phyloP scores from a whole-genome alignment of 768 basidiomycete genomes.

The Termitomyces sp. region DNA sequence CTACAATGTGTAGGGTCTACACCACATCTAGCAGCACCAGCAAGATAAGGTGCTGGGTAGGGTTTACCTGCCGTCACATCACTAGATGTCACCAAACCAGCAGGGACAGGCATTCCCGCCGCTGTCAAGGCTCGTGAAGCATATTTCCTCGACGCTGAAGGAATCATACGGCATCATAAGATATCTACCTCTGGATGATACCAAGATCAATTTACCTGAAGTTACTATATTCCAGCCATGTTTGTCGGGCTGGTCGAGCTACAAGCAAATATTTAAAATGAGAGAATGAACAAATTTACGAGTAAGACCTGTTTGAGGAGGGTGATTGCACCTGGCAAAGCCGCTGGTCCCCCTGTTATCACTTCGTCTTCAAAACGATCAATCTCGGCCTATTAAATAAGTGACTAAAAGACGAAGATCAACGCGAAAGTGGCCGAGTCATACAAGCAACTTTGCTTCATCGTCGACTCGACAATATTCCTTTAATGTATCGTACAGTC shows the following conservation, averaged over 20 bases:
- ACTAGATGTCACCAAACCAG: slow-evolving; percentile 68
- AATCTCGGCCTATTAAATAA: slow-evolving; percentile 49
- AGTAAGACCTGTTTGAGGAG: slow-evolving; percentile 49
- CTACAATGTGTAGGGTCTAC: slow-evolving; percentile 54
- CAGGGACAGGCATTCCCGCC: slow-evolving; percentile 56
- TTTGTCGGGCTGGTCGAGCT: slow-evolving; percentile 27
- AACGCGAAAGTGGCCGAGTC: slow-evolving; percentile 10
- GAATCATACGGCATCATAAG: slow-evolving; percentile 1
- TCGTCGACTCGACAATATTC: slow-evolving; percentile 63
- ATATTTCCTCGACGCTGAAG: slow-evolving; percentile 67
- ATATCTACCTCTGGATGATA: not conserved
- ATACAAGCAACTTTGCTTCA: slow-evolving; percentile 50
- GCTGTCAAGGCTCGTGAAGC: slow-evolving; percentile 61
- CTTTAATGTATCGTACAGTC: slow-evolving; percentile 69
- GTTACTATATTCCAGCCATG: slow-evolving; percentile 81
- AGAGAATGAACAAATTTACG: not conserved
- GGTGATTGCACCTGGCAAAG: slow-evolving; percentile 59
- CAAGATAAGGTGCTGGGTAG: slow-evolving; percentile 83
- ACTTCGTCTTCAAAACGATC: slow-evolving; percentile 78
- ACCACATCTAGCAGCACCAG: slow-evolving; percentile 60
- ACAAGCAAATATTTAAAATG: not conserved
- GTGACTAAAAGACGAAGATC: not conserved
- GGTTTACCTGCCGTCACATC: slow-evolving; percentile 76
- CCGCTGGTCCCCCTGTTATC: slow-evolving; percentile 53
- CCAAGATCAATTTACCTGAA: slow-evolving; percentile 42